These are phyloP conservation scores for Colletotrichum melonis DNA, from an alignment of 2,329 filamentous ascomycete species.

Conservation along the genomic window DNA sequence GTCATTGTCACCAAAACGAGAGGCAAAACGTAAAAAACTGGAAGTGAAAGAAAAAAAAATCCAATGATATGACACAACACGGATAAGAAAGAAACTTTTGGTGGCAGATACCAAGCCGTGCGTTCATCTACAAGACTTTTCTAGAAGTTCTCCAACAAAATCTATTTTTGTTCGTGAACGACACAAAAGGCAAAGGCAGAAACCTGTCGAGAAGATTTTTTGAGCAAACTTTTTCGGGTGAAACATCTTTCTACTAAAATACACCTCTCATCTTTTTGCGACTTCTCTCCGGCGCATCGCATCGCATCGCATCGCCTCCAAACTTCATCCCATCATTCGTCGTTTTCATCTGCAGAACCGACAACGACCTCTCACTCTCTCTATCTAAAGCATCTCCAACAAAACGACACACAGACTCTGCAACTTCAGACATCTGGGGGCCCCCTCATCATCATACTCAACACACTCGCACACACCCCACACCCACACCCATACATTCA, in stretches of 20 bases:
- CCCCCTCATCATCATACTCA: not conserved
- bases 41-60: not conserved
- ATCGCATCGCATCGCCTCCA: not conserved
- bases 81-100: constrained; percentile 16
- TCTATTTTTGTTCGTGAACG: constrained; percentile 34
- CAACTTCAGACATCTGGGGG: not conserved
- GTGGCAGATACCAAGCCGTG: constrained; percentile 23
- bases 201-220: not conserved
- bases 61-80: not conserved
- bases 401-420: not conserved
- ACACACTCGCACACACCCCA: not conserved
- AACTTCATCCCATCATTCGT: not conserved
- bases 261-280: not conserved
- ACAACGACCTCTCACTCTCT: not conserved
- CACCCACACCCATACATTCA: not conserved
- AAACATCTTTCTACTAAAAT: constrained; percentile 27
- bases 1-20: not conserved
- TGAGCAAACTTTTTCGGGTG: constrained; percentile 27
- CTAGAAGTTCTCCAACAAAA: constrained; percentile 16
- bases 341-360: not conserved
- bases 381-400: not conserved
- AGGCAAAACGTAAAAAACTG: not conserved
- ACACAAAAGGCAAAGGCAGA: not conserved
- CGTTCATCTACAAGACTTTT: constrained; percentile 31
- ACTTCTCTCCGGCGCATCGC: not conserved